Evolutionary conservation across 768 basidiomycete genomes (phyloP).

Genomic region (Psilocybe cubensis): DNA sequence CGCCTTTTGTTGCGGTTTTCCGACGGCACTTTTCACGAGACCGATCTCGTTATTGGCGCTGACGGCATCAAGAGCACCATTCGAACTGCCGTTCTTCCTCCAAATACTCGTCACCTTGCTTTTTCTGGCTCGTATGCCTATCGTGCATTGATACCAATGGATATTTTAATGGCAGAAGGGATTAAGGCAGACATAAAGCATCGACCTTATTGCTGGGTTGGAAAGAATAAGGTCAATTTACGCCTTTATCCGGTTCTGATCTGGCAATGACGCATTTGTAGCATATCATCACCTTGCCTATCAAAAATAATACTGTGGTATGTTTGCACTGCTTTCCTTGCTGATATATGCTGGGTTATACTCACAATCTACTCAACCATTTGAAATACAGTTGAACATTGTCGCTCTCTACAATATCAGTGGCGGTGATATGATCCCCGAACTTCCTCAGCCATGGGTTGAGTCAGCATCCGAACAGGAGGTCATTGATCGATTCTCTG

Average conservation of each 20-base stretch:
- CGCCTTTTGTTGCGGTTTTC: slow-evolving; percentile 45
- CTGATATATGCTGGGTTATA: background rate
- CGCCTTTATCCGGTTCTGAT: background rate
- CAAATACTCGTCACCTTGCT: slow-evolving; percentile 38
- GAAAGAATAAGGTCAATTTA: slow-evolving; percentile 45
- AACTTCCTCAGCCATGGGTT: slow-evolving; percentile 42
- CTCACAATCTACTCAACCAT: too few relatives aligned
- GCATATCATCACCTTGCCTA: slow-evolving; percentile 59
- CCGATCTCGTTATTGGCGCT: slow-evolving; percentile 51
- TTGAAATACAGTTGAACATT: slow-evolving; percentile 43
- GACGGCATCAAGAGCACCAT: slow-evolving; percentile 55
- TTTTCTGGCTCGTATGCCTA: slow-evolving; percentile 55
- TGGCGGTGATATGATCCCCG: slow-evolving; percentile 8
- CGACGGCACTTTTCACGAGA: slow-evolving; percentile 46
- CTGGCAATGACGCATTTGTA: slow-evolving; percentile 19
- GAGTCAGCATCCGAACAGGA: slow-evolving; percentile 42
- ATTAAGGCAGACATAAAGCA: slow-evolving; percentile 40
- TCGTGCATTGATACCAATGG: slow-evolving; percentile 47
- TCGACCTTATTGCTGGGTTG: slow-evolving; percentile 46
- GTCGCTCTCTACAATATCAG: slow-evolving; percentile 31
- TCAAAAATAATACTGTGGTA: slow-evolving; percentile 46
- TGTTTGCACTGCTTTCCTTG: slow-evolving; percentile 8
- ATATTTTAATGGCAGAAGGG: slow-evolving; percentile 43
- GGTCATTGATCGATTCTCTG: slow-evolving; percentile 43
- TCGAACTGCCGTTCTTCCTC: slow-evolving; percentile 52